phyloP scores from a whole-genome alignment of 257 asterid genomes.

The Plantago ovata region DNA sequence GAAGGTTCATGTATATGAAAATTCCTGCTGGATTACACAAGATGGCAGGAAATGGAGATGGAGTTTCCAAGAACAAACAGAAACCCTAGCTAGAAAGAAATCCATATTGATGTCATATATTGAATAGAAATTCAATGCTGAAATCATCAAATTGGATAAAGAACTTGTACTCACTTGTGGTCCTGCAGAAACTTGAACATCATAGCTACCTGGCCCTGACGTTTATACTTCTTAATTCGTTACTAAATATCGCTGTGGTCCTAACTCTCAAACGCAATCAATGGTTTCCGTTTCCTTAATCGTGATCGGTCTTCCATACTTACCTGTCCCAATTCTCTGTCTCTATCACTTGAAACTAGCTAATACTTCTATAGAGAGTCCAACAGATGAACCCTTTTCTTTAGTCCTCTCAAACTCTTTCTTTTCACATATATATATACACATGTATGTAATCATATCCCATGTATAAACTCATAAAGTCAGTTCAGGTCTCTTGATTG shows the following conservation, averaged over 20 bases:
- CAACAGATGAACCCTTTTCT: not conserved
- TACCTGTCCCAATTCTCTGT: not conserved
- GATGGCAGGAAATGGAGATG: not conserved
- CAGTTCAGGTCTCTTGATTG: slow-evolving; percentile 12
- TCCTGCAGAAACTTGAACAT: too few relatives aligned
- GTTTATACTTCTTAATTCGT: not conserved
- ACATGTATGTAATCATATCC: not conserved
- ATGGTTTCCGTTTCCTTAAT: slow-evolving; percentile 17
- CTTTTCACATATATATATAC: not conserved
- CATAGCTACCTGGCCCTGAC: not conserved
- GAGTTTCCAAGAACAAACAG: slow-evolving; percentile 1
- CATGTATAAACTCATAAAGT: not conserved
- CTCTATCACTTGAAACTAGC: slow-evolving; percentile 14
- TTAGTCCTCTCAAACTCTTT: not conserved
- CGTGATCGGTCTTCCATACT: slow-evolving; percentile 7
- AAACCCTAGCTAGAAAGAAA: not conserved
- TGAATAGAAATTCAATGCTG: not conserved
- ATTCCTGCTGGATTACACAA: too few relatives aligned
- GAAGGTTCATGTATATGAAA: too few relatives aligned
- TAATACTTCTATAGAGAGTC: not conserved
- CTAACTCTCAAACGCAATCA: slow-evolving; percentile 4
- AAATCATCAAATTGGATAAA: not conserved
- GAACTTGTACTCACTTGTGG: not conserved
- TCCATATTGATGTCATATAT: not conserved
- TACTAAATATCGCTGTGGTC: slow-evolving; percentile 2